Evolutionary conservation across 495 filamentous ascomycete species (phyloP), one percentile per base, ranked within the genome.

Genomic region (Alectoria sarmentosa): DNA sequence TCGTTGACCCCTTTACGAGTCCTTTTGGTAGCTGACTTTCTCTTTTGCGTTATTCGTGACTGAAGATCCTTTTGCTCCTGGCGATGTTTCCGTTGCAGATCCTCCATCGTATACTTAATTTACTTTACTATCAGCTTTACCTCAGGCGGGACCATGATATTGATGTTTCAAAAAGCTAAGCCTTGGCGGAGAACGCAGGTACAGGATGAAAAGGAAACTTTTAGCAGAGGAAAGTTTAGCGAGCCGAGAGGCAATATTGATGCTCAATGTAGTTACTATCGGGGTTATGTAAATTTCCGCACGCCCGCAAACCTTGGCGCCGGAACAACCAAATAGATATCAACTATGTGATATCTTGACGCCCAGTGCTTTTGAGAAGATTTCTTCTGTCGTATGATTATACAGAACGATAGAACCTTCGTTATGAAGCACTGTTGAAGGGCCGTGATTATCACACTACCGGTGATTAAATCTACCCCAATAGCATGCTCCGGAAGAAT

Each of bases 1-100:
- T 91, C 86, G 69, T 89, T 92, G 68, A 98, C 81, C 48, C 87
- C 88, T 75, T 91, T 95, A 38, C 94, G 85, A 21, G 91, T 97
- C 82, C 96, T 98, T 77, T 97, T 98, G 44, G 88, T 94, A 34
- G 94, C 92, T 61, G 86, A 83, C 77, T 96, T 97, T 79, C 96
- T 97, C 78, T 96, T 96, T 77, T 90, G 91, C 10, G 90, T 96
- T 67, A 94, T 87, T 32, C 86, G 84, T 42, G 83, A 78, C 76
- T 92, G 89, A 28, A 98, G 81, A 48, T 98, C 93, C 62, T 85
- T 86, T 72, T 87, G 85, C 75, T 98, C 94, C 75, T 92, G 96
- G 67, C 89, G 84, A 74, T 98, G 94, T 48, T 86, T 87, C 17
- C 84, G 79, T 65, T 90, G 83, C 54, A 95, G 78, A 39, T 88